Evolutionary conservation across 1,284 basidiomycete species (phyloP), one percentile per base, ranked within the genome.

Genomic region (Sporisorium exsertum): DNA sequence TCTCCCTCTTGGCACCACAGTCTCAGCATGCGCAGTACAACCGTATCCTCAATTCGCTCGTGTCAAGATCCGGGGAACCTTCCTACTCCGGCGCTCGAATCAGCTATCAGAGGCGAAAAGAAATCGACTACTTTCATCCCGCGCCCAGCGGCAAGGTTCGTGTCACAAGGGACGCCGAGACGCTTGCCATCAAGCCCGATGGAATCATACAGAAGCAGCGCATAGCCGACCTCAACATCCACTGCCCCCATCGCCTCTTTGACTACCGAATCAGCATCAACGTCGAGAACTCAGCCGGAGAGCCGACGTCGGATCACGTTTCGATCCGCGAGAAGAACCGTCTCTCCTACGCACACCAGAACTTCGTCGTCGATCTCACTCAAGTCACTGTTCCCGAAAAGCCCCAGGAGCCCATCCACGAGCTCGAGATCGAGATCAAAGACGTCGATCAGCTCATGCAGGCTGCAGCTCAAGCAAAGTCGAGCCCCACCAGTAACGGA

Each of bases 211-310:
- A 89, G 73, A 99, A 99, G 86, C 88, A 91, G 33, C 89, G 94
- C 50, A 87, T 99, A 24, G 95, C 91, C 12, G 91, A 96, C 86
- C 86, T 99, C 81, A 94, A 98, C 85, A 88, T 99, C 37, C 92
- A 90, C 85, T 91, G 90, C 79, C 96, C 96, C 3, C 92, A 92
- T 82, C 88, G 91, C 46, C 85, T 88, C 1, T 94, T 93, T 56
- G 96, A 99, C 87, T 98, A 94, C 91, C 88, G 97, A 58, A 89
- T 99, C 22, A 95, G 93, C 80, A 92, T 97, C 26, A 97, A 91
- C 84, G 85, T 93, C 24, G 96, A 99, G 89, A 88, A 83, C 53
- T 86, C 86, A n/a, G 72, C 72, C 18, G 40, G 56, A 37, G 74
- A 86, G 79, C 85, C 56, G 69, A 85, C 66, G 20, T 79, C 86